Conservation (phyloP, 352 stramenopile species). For the Plasmopara muralis region DNA sequence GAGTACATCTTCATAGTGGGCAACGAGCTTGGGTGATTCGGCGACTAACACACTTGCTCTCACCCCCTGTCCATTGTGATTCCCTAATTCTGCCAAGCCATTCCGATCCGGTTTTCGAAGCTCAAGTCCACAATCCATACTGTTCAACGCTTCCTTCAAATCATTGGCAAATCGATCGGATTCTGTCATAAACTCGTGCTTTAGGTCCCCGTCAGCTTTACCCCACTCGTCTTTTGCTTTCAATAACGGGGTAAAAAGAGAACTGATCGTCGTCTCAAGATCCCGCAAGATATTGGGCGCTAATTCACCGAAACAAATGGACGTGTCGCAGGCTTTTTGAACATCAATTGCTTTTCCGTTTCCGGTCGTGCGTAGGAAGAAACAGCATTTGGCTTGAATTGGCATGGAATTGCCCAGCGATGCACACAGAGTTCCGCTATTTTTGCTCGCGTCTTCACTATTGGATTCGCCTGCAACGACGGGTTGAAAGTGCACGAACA, state of each 20-base stretch:
- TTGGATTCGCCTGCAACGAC: conserved; percentile 4
- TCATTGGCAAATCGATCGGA: conserved; percentile 93
- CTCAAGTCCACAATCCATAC: conserved; percentile 92
- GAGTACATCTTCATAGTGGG: conserved; percentile 93
- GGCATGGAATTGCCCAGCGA: conserved; percentile 62
- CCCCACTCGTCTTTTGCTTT: conserved; percentile 94
- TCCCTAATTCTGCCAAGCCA: conserved; percentile 51
- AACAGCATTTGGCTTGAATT: conserved; percentile 77
- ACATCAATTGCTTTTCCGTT: conserved; percentile 71
- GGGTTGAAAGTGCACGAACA: conserved; percentile 72
- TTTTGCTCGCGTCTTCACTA: conserved; percentile 5
- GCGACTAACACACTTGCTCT: conserved; percentile 55
- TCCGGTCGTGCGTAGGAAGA: conserved; percentile 64
- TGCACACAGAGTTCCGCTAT: conserved; percentile 53
- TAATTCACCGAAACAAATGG: conserved; percentile 80
- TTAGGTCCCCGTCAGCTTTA: conserved; percentile 90
- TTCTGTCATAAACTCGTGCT: conserved; percentile 90
- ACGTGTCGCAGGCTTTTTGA: conserved; percentile 70
- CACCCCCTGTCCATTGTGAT: conserved; percentile 30
- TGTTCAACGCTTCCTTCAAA: conserved; percentile 93
- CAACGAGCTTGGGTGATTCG: conserved; percentile 87
- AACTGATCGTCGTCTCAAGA: conserved; percentile 71
- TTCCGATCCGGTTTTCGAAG: conserved; percentile 84
- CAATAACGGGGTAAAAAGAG: conserved; percentile 89
- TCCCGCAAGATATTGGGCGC: conserved; percentile 77